Base-by-base conservation (phyloP, 2,329 filamentous ascomycete genomes). In the Lecanicillium sp. region DNA sequence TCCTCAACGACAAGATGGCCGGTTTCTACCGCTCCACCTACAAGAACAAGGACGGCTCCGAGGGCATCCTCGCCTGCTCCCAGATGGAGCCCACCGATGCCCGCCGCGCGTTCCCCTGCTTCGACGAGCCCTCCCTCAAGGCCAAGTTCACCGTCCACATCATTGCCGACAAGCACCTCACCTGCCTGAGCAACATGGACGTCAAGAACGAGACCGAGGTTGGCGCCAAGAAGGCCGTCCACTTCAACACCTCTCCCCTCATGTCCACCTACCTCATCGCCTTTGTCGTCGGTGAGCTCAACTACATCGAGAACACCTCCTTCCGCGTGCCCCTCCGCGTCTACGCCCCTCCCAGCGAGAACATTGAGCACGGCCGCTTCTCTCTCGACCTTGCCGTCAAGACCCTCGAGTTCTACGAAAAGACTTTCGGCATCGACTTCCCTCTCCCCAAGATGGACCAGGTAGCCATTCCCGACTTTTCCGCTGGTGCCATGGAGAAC, bases 31-130 rank as follows among this genome's bases (percentile, higher is more conserved):
- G 91, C 50, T 95, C 90, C 2, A 94, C 89, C 6, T 97, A 91
- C 75, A 94, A 93, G 74, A 83, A 81, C 52, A 70, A 79, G 41
- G 82, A 93, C 60, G 91, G 91, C 32, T 81, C 80, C 51, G 83
- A 84, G 50, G 87, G 86, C 56, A 86, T 90, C 64, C 76, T 97
- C 62, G 91, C 90, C 23, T 91, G 90, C 21, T 88, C 88, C 15
- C 91, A 97, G 74, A 95, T 97, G 87, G 91, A 97, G 72, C 85
- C 91, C 32, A 96, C 91, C 12, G 91, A 97, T 70, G 90, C 89
- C 53, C 81, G 91, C 59, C 79, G 90, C 58, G 90, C 91, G 6
- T 95, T 97, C 71, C 91, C 91, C 36, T 96, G 91, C 70, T 96
- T 96, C 66, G 91, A 97, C 62, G 93, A 97, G 72, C 91, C 91